Base-by-base conservation (phyloP, 1,284 basidiomycete species). In the Tylopilus sp. region DNA sequence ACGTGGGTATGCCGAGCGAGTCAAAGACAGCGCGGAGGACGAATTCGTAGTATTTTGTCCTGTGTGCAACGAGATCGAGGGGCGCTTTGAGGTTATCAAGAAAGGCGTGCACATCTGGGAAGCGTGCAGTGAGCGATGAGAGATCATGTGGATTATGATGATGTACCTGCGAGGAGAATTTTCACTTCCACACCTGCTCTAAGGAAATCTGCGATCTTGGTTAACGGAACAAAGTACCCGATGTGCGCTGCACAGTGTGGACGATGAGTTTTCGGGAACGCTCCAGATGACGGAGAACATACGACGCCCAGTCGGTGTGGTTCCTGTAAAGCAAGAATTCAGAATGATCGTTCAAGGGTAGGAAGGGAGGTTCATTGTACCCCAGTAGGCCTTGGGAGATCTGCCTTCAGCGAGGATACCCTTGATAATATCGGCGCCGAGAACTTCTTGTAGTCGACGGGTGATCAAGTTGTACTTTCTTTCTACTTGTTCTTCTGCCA, bases 41-140 rank as follows among this genome's bases (percentile, higher is more conserved):
- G 74, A 87, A 86, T 70, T 94, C 84, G 84, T 99, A 99, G 89
- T 97, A 99, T 72, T 93, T 90, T 66, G 94, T 95, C 52, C 97
- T 89, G 79, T 97, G 87, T 0, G 87, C 87, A 60, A 99, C 95
- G 58, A 98, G 92, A 65, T 97, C 96, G n/a, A 98, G 83, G 0
- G 98, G 96, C 0, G 97, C 97, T 81, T 99, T 99, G 74, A 98
- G 86, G 79, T 99, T 99, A 78, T 99, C 97, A 59, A 99, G 88
- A 84, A 99, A 99, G 7, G 96, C 98, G 75, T 99, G 98, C 22
- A 99, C 88, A 77, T 98, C 97, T 96, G 76, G 13, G 53, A 56
- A 38, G n/a, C 15, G 57, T 8, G 41, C 60, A 33, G 44, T 52
- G n/a, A 33, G n/a, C n/a, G n/a, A n/a, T 26, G 10, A 24, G 15